Evolutionary conservation across 1,284 basidiomycete genomes (phyloP).

Genomic region (Testicularia cyperi): DNA sequence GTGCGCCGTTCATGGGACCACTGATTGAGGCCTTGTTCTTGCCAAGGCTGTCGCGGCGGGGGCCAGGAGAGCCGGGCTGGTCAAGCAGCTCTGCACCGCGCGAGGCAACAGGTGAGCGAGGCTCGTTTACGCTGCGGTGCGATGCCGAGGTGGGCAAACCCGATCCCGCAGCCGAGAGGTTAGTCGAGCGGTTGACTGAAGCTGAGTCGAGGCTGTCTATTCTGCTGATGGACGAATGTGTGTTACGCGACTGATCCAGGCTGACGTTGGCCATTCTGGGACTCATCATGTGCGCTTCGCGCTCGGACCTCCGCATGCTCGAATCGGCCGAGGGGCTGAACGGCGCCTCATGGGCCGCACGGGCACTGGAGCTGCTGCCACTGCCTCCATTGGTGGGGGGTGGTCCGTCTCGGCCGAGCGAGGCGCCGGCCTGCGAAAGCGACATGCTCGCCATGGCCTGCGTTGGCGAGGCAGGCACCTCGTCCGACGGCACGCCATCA

Average conservation of each 20-base stretch:
- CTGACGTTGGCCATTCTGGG: not conserved
- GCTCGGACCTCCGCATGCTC: conserved; percentile 1
- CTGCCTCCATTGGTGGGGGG: conserved; percentile 5
- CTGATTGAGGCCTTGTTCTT: conserved; percentile 70
- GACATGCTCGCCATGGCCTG: conserved; percentile 32
- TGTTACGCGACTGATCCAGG: not conserved
- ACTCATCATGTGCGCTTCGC: not conserved
- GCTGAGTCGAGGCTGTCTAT: conserved; percentile 26
- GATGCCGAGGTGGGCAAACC: conserved; percentile 24
- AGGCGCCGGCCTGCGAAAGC: conserved; percentile 7
- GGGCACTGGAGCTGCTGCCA: too few relatives aligned
- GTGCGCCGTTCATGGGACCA: conserved; percentile 80
- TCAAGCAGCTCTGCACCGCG: conserved; percentile 15
- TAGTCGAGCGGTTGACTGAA: conserved; percentile 7
- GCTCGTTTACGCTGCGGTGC: conserved; percentile 30
- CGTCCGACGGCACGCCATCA: conserved; percentile 16
- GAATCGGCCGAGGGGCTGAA: conserved; percentile 20
- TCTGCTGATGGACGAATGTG: not conserved
- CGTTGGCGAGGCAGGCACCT: conserved; percentile 18
- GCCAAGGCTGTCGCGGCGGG: conserved; percentile 13
- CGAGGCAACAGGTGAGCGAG: conserved; percentile 14
- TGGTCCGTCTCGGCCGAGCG: conserved; percentile 8
- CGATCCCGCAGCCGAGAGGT: conserved; percentile 6
- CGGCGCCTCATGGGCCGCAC: conserved; percentile 10
- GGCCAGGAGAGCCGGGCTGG: conserved; percentile 23